Base-by-base conservation (phyloP, 768 basidiomycete genomes). In the Nevesoporus exiguus region DNA sequence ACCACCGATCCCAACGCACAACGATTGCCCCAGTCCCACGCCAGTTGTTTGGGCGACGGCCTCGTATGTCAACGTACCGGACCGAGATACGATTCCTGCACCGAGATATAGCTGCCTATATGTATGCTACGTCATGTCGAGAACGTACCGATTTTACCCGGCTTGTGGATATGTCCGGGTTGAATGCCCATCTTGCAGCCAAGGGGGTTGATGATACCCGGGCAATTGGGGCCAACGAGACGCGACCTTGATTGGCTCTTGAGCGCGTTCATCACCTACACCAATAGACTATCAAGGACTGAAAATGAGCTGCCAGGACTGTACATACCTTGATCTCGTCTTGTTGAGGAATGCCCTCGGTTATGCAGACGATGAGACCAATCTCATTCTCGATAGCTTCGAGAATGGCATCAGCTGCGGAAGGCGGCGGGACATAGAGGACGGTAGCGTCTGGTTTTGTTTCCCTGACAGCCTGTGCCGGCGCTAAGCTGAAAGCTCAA, bases 161-260 rank as follows among this genome's bases (percentile, higher is more conserved):
- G 94, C 62, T 73, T 92, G 77, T 98, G 97, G 64, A 99, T 98
- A 69, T 97, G 93, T 25, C 94, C 97, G 13, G 97, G 97, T 66
- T 92, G 90, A 67, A 99, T 99, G 55, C 97, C 97, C 85, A 99
- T 98, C 79, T 98, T 98, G 80, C 97, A 99, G 21, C 96, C 96
- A 37, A 88, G 78, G 17, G 96, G 95, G 67, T 96, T 95, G 67
- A 98, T 98, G 65, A 99, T 86, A 68, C 97, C 97, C 2, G 97
- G 97, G 74, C 97, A 99, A 74, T 99, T 99, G 37, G 97, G 97
- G 19, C 97, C 97, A 47, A 99, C 92, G 62, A 99, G 88, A 63
- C 97, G 88, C 56, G 93, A 95, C 64, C 88, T 92, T 49, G 86
- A 93, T 73, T 99, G 97, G 66, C 84, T 85, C 71, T 91, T 93